phyloP scores from a whole-genome alignment of 2,329 filamentous ascomycete species.

The Colletotrichum sp. region DNA sequence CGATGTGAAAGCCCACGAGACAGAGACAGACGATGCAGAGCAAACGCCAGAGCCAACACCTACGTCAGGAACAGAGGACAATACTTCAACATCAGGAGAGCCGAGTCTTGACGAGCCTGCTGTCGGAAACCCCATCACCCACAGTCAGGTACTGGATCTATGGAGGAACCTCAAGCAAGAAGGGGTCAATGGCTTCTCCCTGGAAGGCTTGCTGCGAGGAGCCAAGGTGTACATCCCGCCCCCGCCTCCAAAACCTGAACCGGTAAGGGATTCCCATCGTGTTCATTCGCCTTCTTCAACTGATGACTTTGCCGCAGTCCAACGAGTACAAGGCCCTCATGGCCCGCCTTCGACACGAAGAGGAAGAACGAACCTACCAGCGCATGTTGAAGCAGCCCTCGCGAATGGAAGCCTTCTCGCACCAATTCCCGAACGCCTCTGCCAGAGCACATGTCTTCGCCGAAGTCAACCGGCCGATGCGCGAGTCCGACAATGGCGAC shows the following conservation, averaged over 20 bases:
- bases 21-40: not conserved
- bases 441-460: slow-evolving; percentile 58
- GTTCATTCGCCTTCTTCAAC: not conserved
- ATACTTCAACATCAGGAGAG: slow-evolving; percentile 31
- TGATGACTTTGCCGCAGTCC: slow-evolving; percentile 53
- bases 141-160: slow-evolving; percentile 69
- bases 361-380: slow-evolving; percentile 82
- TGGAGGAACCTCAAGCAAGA: slow-evolving; percentile 54
- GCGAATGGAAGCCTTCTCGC: slow-evolving; percentile 60
- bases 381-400: slow-evolving; percentile 72
- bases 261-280: slow-evolving; percentile 53
- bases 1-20: slow-evolving; percentile 1
- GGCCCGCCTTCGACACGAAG: slow-evolving; percentile 79
- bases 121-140: slow-evolving; percentile 72
- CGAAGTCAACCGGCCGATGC: slow-evolving; percentile 53
- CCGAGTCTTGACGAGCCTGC: slow-evolving; percentile 53
- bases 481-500: slow-evolving; percentile 52
- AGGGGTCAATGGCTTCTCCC: slow-evolving; percentile 42
- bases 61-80: not conserved
- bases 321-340: slow-evolving; percentile 87
- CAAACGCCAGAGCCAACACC: not conserved
- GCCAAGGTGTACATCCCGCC: slow-evolving; percentile 78
- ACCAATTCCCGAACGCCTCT: slow-evolving; percentile 59
- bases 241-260: slow-evolving; percentile 78
- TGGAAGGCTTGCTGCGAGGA: slow-evolving; percentile 75